phyloP scores from a whole-genome alignment of 2,329 filamentous ascomycete genomes.

The Arthrobotrys musiformis region DNA sequence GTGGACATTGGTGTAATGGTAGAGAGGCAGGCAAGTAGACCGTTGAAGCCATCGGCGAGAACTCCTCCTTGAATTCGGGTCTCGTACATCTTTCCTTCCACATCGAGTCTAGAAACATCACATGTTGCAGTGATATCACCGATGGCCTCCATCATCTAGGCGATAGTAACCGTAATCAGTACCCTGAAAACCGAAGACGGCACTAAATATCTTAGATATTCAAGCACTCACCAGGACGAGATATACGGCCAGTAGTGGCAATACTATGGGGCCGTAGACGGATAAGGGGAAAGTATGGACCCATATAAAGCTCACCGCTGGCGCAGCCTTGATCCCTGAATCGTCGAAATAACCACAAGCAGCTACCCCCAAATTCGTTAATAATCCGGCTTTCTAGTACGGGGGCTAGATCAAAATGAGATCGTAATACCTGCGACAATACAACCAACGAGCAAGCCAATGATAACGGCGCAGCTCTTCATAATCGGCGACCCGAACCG shows the following conservation, averaged over 20 bases:
- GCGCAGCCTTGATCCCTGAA: conserved; percentile 69
- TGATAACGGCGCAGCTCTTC: conserved; percentile 74
- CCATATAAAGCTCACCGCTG: conserved; percentile 76
- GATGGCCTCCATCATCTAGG: conserved; percentile 75
- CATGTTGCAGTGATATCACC: conserved; percentile 76
- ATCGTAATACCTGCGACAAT: conserved; percentile 69
- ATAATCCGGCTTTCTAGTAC: neutral
- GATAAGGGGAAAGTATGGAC: conserved; percentile 74
- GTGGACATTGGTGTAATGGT: conserved; percentile 76
- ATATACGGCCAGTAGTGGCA: conserved; percentile 64
- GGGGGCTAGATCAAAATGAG: neutral
- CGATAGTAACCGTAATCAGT: conserved; percentile 64
- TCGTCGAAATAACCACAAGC: conserved; percentile 74
- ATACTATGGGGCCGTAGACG: conserved; percentile 74
- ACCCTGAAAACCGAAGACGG: neutral
- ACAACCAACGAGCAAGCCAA: conserved; percentile 74
- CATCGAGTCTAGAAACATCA: conserved; percentile 73
- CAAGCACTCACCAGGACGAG: conserved; percentile 19
- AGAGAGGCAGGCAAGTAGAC: conserved; percentile 69
- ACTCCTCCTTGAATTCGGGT: conserved; percentile 76
- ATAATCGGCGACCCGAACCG: conserved; percentile 75
- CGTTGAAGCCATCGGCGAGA: conserved; percentile 72
- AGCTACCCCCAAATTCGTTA: neutral
- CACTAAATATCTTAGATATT: neutral
- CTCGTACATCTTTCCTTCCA: conserved; percentile 73